Evolutionary conservation across 2,329 filamentous ascomycete species (phyloP).

Genomic region (Diplodia scrobiculata): DNA sequence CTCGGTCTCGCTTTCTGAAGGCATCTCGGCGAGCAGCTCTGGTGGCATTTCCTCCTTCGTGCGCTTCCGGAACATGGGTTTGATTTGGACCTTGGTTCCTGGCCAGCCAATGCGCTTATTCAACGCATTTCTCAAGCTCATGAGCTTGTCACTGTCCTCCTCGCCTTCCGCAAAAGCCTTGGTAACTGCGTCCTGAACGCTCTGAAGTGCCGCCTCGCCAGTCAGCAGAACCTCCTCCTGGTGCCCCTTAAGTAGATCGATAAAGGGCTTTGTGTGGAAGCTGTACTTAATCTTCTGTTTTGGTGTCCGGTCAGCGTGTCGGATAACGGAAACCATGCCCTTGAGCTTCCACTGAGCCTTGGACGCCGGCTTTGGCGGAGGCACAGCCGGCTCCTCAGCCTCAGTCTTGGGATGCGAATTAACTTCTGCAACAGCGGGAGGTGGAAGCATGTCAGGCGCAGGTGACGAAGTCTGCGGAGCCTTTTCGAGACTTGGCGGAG

Average conservation of each 20-base stretch:
- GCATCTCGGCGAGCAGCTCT: constrained; percentile 33
- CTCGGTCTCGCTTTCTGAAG: constrained; percentile 35
- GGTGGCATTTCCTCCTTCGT: constrained; percentile 62
- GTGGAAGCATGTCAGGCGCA: constrained; percentile 36
- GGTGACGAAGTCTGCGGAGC: constrained; percentile 34
- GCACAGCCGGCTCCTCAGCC: constrained; percentile 40
- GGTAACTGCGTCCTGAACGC: constrained; percentile 86
- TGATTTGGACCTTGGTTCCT: constrained; percentile 97
- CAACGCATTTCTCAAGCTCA: constrained; percentile 78
- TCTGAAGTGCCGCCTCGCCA: constrained; percentile 83
- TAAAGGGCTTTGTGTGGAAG: constrained; percentile 94
- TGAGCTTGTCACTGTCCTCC: constrained; percentile 87
- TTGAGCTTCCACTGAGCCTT: constrained; percentile 99
- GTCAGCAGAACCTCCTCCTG: constrained; percentile 95
- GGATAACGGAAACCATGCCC: constrained; percentile 92
- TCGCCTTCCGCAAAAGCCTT: constrained; percentile 74
- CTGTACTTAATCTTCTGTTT: constrained; percentile 99
- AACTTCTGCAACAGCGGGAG: constrained; percentile 38
- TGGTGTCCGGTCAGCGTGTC: constrained; percentile 93
- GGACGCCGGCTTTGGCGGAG: constrained; percentile 57
- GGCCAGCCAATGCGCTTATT: constrained; percentile 92
- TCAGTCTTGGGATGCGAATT: constrained; percentile 36
- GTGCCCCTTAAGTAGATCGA: constrained; percentile 90
- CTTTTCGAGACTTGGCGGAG: constrained; percentile 50
- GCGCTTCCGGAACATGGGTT: constrained; percentile 96